Conservation (phyloP, 2,329 filamentous ascomycete species). For the Phialocephala sp. region DNA sequence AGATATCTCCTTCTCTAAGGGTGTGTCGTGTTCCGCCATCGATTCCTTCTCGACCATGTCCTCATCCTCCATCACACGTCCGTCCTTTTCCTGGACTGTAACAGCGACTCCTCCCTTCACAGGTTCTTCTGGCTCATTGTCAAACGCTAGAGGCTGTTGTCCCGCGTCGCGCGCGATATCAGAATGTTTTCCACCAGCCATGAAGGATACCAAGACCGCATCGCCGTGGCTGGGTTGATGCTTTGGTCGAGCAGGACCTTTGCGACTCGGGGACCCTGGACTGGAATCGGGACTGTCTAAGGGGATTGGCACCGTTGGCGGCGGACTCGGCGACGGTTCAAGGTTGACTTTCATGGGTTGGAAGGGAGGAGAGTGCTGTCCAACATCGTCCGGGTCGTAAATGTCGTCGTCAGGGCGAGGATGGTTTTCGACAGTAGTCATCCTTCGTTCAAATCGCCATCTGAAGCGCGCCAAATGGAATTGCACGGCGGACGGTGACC, state of each 20-base stretch:
- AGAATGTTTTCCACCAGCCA: conserved; percentile 67
- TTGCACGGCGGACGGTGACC: conserved; percentile 21
- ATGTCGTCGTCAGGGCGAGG: conserved; percentile 36
- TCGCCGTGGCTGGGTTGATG: conserved; percentile 59
- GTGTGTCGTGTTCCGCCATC: conserved; percentile 12
- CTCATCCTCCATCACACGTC: conserved; percentile 41
- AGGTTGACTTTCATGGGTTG: conserved; percentile 51
- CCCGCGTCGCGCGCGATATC: conserved; percentile 67
- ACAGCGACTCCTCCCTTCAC: conserved; percentile 30
- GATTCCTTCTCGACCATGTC: conserved; percentile 28
- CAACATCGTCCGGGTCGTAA: conserved; percentile 56
- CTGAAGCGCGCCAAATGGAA: conserved; percentile 26
- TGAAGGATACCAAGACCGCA: conserved; percentile 68
- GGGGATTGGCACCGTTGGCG: conserved; percentile 51
- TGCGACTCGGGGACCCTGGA: conserved; percentile 36
- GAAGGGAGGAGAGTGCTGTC: conserved; percentile 49
- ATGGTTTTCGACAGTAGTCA: conserved; percentile 34
- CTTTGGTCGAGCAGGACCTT: conserved; percentile 29
- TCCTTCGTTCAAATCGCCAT: conserved; percentile 35
- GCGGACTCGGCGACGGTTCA: conserved; percentile 57
- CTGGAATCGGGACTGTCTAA: conserved; percentile 51
- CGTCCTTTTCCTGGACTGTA: conserved; percentile 38
- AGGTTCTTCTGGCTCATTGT: conserved; percentile 49
- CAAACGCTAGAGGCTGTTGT: conserved; percentile 56
- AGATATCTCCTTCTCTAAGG: neutral